Percentiles rank a stretch among this genome's conserved stretches.
Evolutionary conservation across 164 flowering plant genomes (phyloP).

Genomic region (Buxus sempervirens): DNA sequence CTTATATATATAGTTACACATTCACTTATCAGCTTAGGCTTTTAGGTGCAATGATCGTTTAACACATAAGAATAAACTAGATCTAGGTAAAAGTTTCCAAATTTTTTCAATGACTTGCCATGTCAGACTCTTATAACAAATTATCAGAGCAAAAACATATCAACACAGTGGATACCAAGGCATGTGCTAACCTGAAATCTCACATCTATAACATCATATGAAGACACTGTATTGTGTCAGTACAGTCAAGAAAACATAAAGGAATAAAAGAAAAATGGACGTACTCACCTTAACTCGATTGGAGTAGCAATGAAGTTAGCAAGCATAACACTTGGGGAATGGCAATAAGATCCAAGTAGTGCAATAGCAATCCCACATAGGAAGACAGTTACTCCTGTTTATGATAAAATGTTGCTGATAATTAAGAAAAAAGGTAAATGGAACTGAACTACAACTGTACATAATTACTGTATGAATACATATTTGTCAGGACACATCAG

Average conservation of each 20-base stretch:
- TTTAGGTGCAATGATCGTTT: no score
- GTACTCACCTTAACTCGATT: slow-evolving; percentile 69
- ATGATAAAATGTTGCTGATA: slow-evolving; percentile 10
- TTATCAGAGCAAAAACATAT: neutral
- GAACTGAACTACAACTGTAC: no score
- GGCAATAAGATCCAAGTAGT: slow-evolving; percentile 64
- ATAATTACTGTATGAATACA: neutral
- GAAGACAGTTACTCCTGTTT: slow-evolving; percentile 75
- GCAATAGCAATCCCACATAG: slow-evolving; percentile 92
- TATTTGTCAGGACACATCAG: neutral
- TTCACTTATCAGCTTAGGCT: no score
- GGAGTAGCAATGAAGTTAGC: slow-evolving; percentile 92
- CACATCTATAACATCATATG: neutral
- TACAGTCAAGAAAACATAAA: no score
- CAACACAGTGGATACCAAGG: no score
- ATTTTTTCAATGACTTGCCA: no score
- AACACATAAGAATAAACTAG: no score
- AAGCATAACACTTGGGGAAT: slow-evolving; percentile 86
- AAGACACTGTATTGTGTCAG: neutral
- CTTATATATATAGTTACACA: no score
- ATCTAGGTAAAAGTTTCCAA: no score
- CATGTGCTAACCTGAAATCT: no score
- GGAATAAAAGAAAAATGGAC: neutral
- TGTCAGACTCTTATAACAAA: no score
- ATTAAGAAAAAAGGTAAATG: neutral